Evolutionary conservation across 2,329 filamentous ascomycete genomes (phyloP).

Genomic region (Bipolaris gigantea): DNA sequence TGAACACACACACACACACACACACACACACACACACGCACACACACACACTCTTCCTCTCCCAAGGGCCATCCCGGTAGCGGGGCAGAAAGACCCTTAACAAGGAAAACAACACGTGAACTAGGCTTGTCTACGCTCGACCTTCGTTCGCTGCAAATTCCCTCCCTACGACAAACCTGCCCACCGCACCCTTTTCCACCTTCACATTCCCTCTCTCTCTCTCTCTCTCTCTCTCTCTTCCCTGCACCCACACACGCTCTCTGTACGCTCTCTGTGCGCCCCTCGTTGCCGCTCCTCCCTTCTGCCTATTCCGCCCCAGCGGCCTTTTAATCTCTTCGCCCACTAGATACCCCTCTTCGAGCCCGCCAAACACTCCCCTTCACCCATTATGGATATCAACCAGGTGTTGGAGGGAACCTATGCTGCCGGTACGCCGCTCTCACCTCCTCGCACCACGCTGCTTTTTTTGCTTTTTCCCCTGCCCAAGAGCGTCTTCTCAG

Average conservation of each 20-base stretch:
- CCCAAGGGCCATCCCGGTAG: constrained; percentile 23
- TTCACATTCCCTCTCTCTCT: constrained; percentile 11
- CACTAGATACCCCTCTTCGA: constrained; percentile 30
- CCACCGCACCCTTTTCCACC: constrained; percentile 35
- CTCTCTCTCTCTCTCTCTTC: background rate
- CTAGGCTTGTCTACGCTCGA: constrained; percentile 42
- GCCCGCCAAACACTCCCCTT: constrained; percentile 31
- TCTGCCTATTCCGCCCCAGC: constrained; percentile 20
- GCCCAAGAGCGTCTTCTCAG: constrained; percentile 26
- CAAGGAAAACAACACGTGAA: constrained; percentile 41
- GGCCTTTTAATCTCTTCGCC: constrained; percentile 18
- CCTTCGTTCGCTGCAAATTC: constrained; percentile 44
- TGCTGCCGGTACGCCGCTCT: constrained; percentile 73
- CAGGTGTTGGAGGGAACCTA: constrained; percentile 96
- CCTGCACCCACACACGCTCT: constrained; percentile 1
- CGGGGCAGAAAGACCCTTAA: constrained; percentile 40
- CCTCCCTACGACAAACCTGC: constrained; percentile 34
- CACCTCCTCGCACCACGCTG: constrained; percentile 11
- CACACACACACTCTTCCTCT: constrained; percentile 1
- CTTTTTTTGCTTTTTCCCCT: constrained; percentile 14
- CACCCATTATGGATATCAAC: constrained; percentile 87
- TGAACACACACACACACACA: too few relatives aligned
- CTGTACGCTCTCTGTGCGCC: background rate
- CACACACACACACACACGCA: too few relatives aligned
- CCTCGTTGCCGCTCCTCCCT: constrained; percentile 21